Conservation (phyloP, 257 asterid genomes). For the Striga asiatica region DNA sequence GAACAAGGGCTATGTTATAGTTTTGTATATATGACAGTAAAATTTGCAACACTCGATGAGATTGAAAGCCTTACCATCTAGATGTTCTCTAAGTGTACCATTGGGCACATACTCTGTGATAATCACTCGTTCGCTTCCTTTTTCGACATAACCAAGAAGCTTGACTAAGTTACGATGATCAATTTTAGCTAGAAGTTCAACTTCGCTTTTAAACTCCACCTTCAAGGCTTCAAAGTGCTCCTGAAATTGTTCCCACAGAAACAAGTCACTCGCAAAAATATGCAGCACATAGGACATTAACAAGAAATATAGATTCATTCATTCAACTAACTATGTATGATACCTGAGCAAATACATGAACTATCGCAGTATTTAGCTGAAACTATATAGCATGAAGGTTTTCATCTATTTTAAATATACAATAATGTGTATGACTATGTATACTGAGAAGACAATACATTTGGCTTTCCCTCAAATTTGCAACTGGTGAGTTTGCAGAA, state of each 20-base stretch:
- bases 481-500: too few relatives aligned
- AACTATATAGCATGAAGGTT: neutral
- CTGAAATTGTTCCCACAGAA: conserved; percentile 27
- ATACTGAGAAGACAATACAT: too few relatives aligned
- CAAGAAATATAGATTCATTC: neutral
- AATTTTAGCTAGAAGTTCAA: conserved; percentile 87
- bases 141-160: conserved; percentile 87
- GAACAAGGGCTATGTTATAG: conserved; percentile 14
- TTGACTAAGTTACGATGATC: conserved; percentile 93
- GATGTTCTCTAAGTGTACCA: conserved; percentile 93
- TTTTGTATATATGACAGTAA: neutral
- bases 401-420: neutral
- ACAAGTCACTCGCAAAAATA: neutral
- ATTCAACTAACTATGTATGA: neutral
- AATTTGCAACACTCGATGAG: conserved; percentile 7
- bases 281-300: conserved; percentile 3
- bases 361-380: too few relatives aligned
- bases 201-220: conserved; percentile 80
- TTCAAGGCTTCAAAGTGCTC: conserved; percentile 49
- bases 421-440: too few relatives aligned
- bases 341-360: neutral
- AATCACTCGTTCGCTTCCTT: conserved; percentile 73
- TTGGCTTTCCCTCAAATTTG: too few relatives aligned
- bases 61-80: conserved; percentile 59
- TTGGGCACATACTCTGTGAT: conserved; percentile 90